Base-by-base conservation (phyloP, 2,329 filamentous ascomycete species). In the Aspergillus uvarum region DNA sequence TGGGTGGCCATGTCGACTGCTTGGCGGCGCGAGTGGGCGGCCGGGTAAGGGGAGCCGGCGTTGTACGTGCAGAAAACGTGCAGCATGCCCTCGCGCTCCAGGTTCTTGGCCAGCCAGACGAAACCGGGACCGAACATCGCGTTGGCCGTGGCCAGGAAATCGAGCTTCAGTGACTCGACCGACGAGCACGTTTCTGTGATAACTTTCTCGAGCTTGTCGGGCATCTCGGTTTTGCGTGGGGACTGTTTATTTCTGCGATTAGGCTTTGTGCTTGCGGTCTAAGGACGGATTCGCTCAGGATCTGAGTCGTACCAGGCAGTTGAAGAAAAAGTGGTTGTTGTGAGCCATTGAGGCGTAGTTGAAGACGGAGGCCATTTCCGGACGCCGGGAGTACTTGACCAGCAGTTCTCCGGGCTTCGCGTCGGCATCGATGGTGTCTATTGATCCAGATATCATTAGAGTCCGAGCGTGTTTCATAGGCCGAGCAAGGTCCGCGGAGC, bases 111-210 rank as follows among this genome's bases (percentile, higher is more conserved):
- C 63, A 99, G 88, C 95, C 95, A 99, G 73, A 98, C 90, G 79
- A 96, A 98, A 65, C 95, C 95, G 0, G 94, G 93, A 57, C 94
- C 95, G 80, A 99, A 98, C 92, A 98, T 97, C 79, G 87, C 85
- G 67, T 86, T 83, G 60, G 94, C 94, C 47, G 89, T 96, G 65
- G 88, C 81, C 71, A 95, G 77, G 77, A 99, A 87, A 74, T 95
- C 90, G 68, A 83, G 83, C 73, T 87, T 87, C 60, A 99, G 86
- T 31, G 90, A 93, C 65, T 96, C 89, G 68, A 96, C 81, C 69
- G 89, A 92, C 72, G 89, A 89, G 81, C 96, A 98, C 70, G 87
- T 87, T 66, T 81, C 79, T 69, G 85, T 81, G 68, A 98, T 86
- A 59, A 84, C 82, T 59, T 72, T 66, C 68, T 81, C 76, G 62